Conservation (phyloP, 2,329 filamentous ascomycete species). For the Trichoderma asperellum region DNA sequence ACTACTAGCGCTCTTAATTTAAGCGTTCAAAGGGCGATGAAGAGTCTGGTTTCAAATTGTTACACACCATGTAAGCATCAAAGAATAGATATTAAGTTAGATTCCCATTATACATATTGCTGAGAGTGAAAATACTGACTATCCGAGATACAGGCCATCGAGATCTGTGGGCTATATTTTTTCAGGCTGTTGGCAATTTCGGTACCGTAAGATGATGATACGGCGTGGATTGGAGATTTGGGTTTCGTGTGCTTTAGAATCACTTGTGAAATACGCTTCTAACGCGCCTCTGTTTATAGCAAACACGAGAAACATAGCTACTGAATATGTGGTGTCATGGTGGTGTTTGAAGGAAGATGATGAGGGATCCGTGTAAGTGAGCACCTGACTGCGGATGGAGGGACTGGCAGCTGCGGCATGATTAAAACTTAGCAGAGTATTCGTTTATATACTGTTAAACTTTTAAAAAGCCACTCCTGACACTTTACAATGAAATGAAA, state of each 20-base stretch:
- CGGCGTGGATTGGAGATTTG: neutral
- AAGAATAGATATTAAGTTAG: neutral
- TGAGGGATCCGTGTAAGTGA: neutral
- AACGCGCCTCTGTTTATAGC: neutral
- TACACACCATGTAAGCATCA: neutral
- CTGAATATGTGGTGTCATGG: neutral
- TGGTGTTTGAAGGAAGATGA: neutral
- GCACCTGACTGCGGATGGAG: neutral
- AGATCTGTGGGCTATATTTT: neutral
- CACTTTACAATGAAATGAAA: neutral
- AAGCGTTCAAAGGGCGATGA: neutral
- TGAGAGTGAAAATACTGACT: neutral
- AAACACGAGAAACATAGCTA: neutral
- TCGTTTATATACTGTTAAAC: neutral
- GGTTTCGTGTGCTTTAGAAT: neutral
- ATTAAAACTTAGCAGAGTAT: neutral
- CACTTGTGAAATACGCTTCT: no score
- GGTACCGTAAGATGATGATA: neutral
- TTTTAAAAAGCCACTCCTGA: neutral
- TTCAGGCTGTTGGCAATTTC: neutral
- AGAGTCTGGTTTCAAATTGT: neutral
- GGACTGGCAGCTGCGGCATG: neutral
- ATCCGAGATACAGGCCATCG: neutral
- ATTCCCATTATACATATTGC: neutral
- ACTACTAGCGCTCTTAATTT: neutral